Evolutionary conservation across 306 rosid genomes (phyloP), one percentile per base, ranked within the genome.

Genomic region (Alnus glutinosa): DNA sequence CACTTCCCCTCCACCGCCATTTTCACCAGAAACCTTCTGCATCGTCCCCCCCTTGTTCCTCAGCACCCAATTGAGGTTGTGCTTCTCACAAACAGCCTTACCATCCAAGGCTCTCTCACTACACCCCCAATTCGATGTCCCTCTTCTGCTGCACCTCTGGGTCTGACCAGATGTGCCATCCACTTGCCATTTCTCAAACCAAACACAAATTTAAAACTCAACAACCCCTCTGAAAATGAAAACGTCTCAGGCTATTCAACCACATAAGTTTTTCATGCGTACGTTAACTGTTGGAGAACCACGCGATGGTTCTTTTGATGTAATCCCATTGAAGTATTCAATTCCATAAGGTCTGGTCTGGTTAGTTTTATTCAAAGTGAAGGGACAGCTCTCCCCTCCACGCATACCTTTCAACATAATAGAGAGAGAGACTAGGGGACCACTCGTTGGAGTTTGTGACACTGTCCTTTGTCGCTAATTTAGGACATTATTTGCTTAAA

Each of bases 91-190:
- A 0, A 42, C 6, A 4, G 28, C 12, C 59, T 18, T 83, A 76
- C 82, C 86, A 23, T 5, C 18, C 49, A 75, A 3, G 47, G 84
- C 88, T 66, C 19, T 68, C 77, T 76, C 86, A 11, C 76, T 79
- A 51, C 88, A 85, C 82, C 84, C 58, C 86, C 86, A 82, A 30
- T 75, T 80, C 1, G 18, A 1, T 1, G 84, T 55, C 32, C 77
- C 79, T 0, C 6, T 79, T 72, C 82, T 79, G 7, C 2, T 52
- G 46, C 88, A 82, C 77, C 73, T 78, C 44, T 10, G 55, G 73
- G 75, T 71, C 63, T 39, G 68, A 7, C 46, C 18, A 5, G 61
- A 39, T 16, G 30, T 19, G 71, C 36, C 70, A 49, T 71, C 83
- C 34, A n/a, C 55, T 72, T 12, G 39, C 10, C 55, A 42, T 37